These are phyloP conservation scores for Fusarium longipes DNA, from an alignment of 2,329 filamentous ascomycete species.

Conservation along the genomic window DNA sequence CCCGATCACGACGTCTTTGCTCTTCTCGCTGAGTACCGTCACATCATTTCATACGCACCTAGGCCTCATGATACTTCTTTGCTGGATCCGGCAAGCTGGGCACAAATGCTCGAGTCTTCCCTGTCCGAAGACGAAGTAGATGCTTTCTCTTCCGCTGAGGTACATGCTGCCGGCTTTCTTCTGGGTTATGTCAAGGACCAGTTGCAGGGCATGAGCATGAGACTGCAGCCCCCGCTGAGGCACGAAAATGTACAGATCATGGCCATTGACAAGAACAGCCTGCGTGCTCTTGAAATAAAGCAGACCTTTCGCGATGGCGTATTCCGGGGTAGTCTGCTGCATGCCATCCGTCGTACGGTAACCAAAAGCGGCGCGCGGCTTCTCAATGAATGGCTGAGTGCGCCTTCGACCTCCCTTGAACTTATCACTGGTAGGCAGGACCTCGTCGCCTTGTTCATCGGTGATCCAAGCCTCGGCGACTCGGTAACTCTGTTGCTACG, in stretches of 20 bases:
- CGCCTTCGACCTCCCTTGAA: conserved; percentile 86
- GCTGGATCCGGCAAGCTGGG: conserved; percentile 73
- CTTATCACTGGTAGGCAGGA: conserved; percentile 84
- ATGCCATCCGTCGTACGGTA: conserved; percentile 88
- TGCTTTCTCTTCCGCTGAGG: conserved; percentile 74
- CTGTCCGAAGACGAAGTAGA: conserved; percentile 64
- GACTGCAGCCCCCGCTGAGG: conserved; percentile 83
- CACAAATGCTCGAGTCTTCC: conserved; percentile 78
- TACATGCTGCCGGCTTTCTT: conserved; percentile 81
- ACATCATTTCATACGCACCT: conserved; percentile 79
- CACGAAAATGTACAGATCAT: conserved; percentile 81
- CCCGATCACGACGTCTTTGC: conserved; percentile 71
- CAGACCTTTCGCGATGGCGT: conserved; percentile 84
- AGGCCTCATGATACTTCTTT: conserved; percentile 62
- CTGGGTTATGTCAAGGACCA: conserved; percentile 85
- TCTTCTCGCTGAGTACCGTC: conserved; percentile 78
- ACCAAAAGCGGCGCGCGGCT: conserved; percentile 92
- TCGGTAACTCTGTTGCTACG: conserved; percentile 74
- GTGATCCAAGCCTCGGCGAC: conserved; percentile 75
- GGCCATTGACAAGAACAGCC: conserved; percentile 90
- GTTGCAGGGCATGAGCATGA: conserved; percentile 80
- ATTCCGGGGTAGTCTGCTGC: conserved; percentile 85
- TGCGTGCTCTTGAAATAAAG: conserved; percentile 89
- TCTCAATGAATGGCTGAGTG: conserved; percentile 85
- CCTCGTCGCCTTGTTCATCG: conserved; percentile 80